Conservation (phyloP, 164 flowering plant genomes). For the Macadamia tetraphylla region DNA sequence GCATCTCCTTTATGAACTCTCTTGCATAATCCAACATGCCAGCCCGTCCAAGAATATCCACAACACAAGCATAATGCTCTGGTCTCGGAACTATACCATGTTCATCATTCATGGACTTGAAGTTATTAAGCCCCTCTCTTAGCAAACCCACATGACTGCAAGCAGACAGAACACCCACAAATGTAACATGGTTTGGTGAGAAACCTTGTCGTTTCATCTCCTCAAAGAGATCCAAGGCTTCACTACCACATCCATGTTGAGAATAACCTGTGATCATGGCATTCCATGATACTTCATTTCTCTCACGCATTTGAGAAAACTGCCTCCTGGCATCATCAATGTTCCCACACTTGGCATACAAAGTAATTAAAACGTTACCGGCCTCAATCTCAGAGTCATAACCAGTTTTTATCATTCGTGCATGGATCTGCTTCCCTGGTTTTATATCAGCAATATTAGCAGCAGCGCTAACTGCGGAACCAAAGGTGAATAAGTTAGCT, state of each 20-base stretch:
- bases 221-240: constrained; percentile 22
- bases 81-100: constrained; percentile 21
- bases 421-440: constrained; percentile 26
- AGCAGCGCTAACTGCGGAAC: constrained; percentile 27
- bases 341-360: constrained; percentile 29
- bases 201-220: constrained; percentile 20
- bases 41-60: constrained; percentile 28
- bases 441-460: constrained; percentile 20
- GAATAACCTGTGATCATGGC: constrained; percentile 35
- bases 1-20: constrained; percentile 23
- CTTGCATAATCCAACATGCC: constrained; percentile 25
- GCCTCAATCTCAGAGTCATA: constrained; percentile 20
- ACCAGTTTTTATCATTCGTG: constrained; percentile 19
- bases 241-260: constrained; percentile 26
- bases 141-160: constrained; percentile 37
- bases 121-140: constrained; percentile 23
- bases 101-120: constrained; percentile 24
- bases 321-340: constrained; percentile 19
- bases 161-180: constrained; percentile 25
- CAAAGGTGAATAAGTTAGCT: constrained; percentile 23
- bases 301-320: constrained; percentile 16
- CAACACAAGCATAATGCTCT: constrained; percentile 31
- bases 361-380: constrained; percentile 23
- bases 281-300: constrained; percentile 32
- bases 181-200: constrained; percentile 25